Percentiles rank a stretch among this genome's conserved stretches.
Evolutionary conservation across 176 grass and related monocot genomes (phyloP).

Genomic region (Panicum miliaceum): DNA sequence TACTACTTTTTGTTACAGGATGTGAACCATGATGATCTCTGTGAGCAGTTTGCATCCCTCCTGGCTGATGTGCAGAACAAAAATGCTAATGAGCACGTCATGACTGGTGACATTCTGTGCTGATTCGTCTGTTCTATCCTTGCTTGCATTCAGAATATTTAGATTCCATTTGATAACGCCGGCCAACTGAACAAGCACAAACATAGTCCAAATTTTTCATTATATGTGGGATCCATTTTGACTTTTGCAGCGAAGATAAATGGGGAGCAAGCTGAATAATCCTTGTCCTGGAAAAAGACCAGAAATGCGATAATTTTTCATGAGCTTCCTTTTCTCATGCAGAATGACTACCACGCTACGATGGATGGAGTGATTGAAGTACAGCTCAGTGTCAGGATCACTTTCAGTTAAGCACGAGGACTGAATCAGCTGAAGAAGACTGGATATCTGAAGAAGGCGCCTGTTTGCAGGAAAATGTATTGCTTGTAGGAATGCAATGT

Average conservation of each 20-base stretch:
- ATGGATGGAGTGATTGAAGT: neutral
- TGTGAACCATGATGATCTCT: constrained; percentile 79
- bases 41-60: constrained; percentile 86
- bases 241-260: too few species aligned
- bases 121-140: neutral
- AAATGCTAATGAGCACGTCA: constrained; percentile 73
- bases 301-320: neutral
- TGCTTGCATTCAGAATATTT: neutral
- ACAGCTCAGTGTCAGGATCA: too few species aligned
- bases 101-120: constrained; percentile 53
- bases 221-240: too few species aligned
- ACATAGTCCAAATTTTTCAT: neutral
- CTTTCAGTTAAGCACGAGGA: too few species aligned
- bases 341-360: neutral
- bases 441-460: too few species aligned
- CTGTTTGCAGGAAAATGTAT: too few species aligned
- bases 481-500: too few species aligned
- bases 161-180: neutral
- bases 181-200: neutral
- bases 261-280: too few species aligned
- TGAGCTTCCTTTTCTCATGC: neutral
- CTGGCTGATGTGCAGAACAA: constrained; percentile 83
- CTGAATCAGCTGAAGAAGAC: too few species aligned
- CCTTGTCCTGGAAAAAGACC: neutral
- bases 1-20: constrained; percentile 58